These are phyloP conservation scores for Termitomyces sp. DNA, from an alignment of 768 basidiomycete species.

Conservation along the genomic window DNA sequence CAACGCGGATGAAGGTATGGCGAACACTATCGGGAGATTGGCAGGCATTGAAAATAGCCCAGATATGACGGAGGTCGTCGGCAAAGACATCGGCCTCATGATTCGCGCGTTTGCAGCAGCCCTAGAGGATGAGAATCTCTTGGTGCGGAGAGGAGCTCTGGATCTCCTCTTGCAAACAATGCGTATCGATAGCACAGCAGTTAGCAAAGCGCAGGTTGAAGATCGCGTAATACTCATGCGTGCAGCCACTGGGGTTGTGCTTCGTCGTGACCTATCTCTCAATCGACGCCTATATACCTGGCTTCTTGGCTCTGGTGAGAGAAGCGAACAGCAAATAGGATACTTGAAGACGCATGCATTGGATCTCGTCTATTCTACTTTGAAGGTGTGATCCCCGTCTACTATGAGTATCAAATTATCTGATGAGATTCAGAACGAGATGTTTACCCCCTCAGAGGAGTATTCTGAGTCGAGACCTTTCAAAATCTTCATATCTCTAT, in stretches of 20 bases:
- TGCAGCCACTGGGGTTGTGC: conserved; percentile 82
- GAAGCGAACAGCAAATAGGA: conserved; percentile 65
- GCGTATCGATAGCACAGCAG: conserved; percentile 65
- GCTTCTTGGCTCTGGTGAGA: conserved; percentile 84
- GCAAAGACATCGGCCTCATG: conserved; percentile 89
- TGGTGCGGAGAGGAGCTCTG: conserved; percentile 83
- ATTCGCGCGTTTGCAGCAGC: conserved; percentile 89
- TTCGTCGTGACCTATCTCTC: conserved; percentile 88
- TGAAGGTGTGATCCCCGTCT: conserved; percentile 46
- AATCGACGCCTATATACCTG: conserved; percentile 92
- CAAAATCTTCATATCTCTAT: conserved; percentile 90
- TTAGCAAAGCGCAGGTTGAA: conserved; percentile 63
- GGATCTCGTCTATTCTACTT: conserved; percentile 63
- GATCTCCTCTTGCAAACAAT: conserved; percentile 82
- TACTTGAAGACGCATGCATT: conserved; percentile 71
- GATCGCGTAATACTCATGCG: conserved; percentile 85
- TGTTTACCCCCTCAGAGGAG: conserved; percentile 66
- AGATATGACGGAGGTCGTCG: conserved; percentile 73
- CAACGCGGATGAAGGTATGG: conserved; percentile 64
- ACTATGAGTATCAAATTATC: conserved; percentile 1
- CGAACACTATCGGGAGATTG: background rate
- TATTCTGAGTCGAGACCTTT: conserved; percentile 85
- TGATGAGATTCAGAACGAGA: conserved; percentile 55
- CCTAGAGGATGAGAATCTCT: conserved; percentile 89
- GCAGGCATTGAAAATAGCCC: background rate